phyloP scores from a whole-genome alignment of 495 filamentous ascomycete genomes.

The Hyaloscypha bicolor region DNA sequence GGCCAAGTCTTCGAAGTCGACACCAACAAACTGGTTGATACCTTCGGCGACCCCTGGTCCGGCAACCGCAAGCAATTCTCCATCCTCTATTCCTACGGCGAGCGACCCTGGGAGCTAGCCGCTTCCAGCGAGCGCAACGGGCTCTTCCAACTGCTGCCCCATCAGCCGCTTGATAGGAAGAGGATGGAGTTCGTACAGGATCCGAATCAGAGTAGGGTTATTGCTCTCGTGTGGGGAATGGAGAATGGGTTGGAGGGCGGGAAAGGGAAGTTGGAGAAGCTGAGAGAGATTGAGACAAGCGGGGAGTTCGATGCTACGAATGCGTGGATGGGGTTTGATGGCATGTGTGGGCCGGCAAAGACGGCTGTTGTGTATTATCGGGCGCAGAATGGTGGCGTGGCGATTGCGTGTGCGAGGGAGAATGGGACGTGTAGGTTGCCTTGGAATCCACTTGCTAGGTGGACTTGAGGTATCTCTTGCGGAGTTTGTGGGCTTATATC shows the following conservation, averaged over 20 bases:
- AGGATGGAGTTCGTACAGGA: slow-evolving; percentile 9
- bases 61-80: slow-evolving; percentile 12
- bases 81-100: slow-evolving; percentile 9
- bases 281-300: slow-evolving; percentile 9
- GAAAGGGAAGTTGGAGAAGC: slow-evolving; percentile 4
- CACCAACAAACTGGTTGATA: background rate
- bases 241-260: background rate
- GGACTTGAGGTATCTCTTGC: slow-evolving; percentile 2
- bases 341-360: background rate
- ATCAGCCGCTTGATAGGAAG: slow-evolving; percentile 5
- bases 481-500: background rate
- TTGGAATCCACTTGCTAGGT: slow-evolving; percentile 15
- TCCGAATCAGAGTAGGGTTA: background rate
- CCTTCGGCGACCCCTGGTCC: slow-evolving; percentile 5
- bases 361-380: slow-evolving; percentile 8
- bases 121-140: background rate
- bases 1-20: slow-evolving; percentile 8
- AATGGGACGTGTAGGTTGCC: slow-evolving; percentile 8
- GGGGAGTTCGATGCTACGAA: slow-evolving; percentile 10
- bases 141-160: background rate
- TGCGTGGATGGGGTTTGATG: slow-evolving; percentile 7
- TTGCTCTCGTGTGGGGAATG: slow-evolving; percentile 7
- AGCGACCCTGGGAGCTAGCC: slow-evolving; percentile 4
- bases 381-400: background rate
- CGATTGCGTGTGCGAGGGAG: slow-evolving; percentile 1